Evolutionary conservation across 768 basidiomycete species (phyloP), one percentile per base, ranked within the genome.

Genomic region (Macrocybe gigantea): DNA sequence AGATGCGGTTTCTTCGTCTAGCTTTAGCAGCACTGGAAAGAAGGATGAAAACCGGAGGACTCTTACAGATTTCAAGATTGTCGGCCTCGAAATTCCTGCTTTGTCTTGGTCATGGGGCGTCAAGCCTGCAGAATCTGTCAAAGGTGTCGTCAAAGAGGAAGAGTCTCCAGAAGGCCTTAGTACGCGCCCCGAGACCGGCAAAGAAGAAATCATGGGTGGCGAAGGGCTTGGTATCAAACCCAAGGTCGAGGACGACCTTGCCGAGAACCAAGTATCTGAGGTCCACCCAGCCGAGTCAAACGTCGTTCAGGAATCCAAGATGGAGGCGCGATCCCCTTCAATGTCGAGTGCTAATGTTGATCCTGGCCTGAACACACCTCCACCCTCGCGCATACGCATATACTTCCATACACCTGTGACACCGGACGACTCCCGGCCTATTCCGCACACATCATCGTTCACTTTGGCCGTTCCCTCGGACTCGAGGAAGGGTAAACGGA

Each of bases 61-160:
- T 31, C 82, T 99, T 56, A 97, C 93, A 34, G 95, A 98, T 70
- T 99, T 99, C 80, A 91, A 95, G 70, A 93, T 99, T 63, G 75
- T 94, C 60, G 93, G 88, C 29, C 74, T 97, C 56, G 83, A 89
- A 62, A 86, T 96, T 55, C 80, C 75, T 57, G 83, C 86, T 55
- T 70, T 96, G 49, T 72, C 70, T 55, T 97, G 95, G 95, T 77
- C 73, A 43, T 97, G 95, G 95, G 92, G 93, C 51, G 56, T 71
- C 44, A 59, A 81, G 44, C 79, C 79, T 11, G 31, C 42, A 32
- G 70, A 72, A 54, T 56, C 63, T 6, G 47, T 52, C 35, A 44
- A 44, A 15, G 42, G 35, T 9, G 7, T 60, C 31, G 38, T 53
- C 15, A 56, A 57, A 31, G 35, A 59, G 48, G 50, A 47, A 53